Evolutionary conservation across 1,139 yeast genomes (phyloP).

Genomic region (Protomyces inouyei): DNA sequence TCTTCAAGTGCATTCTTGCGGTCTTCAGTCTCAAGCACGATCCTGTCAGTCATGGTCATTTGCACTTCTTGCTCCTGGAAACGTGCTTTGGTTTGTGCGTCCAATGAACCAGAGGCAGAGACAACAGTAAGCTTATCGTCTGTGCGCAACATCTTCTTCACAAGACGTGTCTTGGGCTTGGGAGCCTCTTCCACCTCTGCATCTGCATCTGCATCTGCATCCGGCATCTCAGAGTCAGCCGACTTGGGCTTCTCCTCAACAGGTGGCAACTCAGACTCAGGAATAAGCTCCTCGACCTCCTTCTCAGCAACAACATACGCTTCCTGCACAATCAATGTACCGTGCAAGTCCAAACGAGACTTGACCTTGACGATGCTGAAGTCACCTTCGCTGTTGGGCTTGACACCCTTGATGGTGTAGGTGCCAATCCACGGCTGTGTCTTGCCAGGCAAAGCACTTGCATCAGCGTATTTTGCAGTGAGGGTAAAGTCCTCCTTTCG

Average conservation of each 20-base stretch:
- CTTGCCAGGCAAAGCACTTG: slow-evolving; percentile 66
- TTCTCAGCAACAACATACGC: slow-evolving; percentile 95
- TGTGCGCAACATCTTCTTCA: slow-evolving; percentile 91
- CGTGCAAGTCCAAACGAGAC: slow-evolving; percentile 95
- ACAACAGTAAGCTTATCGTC: slow-evolving; percentile 58
- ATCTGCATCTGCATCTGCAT: slow-evolving; percentile 60
- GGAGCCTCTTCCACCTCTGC: slow-evolving; percentile 43
- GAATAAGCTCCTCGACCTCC: slow-evolving; percentile 66
- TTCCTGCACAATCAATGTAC: slow-evolving; percentile 86
- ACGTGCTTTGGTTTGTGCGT: slow-evolving; percentile 53
- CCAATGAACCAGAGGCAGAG: slow-evolving; percentile 61
- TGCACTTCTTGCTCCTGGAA: slow-evolving; percentile 77
- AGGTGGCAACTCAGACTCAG: slow-evolving; percentile 31
- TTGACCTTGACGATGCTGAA: slow-evolving; percentile 85
- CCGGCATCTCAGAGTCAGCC: slow-evolving; percentile 43
- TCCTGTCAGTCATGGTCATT: slow-evolving; percentile 83
- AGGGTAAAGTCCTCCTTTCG: slow-evolving; percentile 85
- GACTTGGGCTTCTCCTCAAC: slow-evolving; percentile 49
- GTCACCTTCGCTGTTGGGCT: slow-evolving; percentile 67
- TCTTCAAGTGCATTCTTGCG: slow-evolving; percentile 97
- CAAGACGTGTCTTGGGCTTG: slow-evolving; percentile 63
- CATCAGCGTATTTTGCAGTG: slow-evolving; percentile 79
- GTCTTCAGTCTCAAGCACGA: slow-evolving; percentile 98
- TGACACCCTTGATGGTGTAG: slow-evolving; percentile 85
- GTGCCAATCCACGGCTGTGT: slow-evolving; percentile 63